Base-by-base conservation (phyloP, 2,329 filamentous ascomycete species). In the Clonostachys sp. region DNA sequence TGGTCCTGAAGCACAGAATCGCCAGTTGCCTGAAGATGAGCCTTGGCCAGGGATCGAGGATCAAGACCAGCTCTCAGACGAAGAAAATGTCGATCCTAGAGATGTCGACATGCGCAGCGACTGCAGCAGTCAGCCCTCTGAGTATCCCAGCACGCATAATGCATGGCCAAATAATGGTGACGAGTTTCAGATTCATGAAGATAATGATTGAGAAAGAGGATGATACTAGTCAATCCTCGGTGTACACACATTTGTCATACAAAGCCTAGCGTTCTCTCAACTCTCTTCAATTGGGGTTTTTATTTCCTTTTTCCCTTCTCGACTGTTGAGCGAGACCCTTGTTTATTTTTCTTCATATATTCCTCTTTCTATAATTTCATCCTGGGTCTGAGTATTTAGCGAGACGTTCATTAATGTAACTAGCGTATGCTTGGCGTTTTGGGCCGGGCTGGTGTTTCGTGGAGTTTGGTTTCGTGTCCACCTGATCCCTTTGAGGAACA, bases 11-110 rank as follows among this genome's bases (percentile, higher is more conserved):
- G 59, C 61, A 33, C 60, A 60, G 12, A 52, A 54, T 41, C 57
- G 58, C 51, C 63, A 60, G 48, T 53, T 68, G 20, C 75, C 75
- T 1, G 77, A 81, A 55, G 80, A 83, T 50, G 74, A 81, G 50
- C 71, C 72, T 3, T 80, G 78, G 76, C 74, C 71, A 1, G 79
- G 79, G 9, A 77, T 82, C 44, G 77, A 81, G 51, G 78, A 77
- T 48, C 63, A 63, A 46, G 34, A 49, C 14, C 58, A 62, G 41
- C 65, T 70, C 52, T 71, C 68, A 1, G 72, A 80, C 45, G 69
- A 66, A 3, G 78, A 82, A 54, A 80, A 81, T 48, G 59, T 73
- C 34, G 72, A 80, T 42, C 75, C 75, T 3, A 52, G 55, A 9
- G 55, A 53, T 16, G 54, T 53, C 2, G 63, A 58, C 12, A 56